phyloP scores from a whole-genome alignment of 192 early-diverging fungal genomes.

The Gryganskiella cystojenkinii region DNA sequence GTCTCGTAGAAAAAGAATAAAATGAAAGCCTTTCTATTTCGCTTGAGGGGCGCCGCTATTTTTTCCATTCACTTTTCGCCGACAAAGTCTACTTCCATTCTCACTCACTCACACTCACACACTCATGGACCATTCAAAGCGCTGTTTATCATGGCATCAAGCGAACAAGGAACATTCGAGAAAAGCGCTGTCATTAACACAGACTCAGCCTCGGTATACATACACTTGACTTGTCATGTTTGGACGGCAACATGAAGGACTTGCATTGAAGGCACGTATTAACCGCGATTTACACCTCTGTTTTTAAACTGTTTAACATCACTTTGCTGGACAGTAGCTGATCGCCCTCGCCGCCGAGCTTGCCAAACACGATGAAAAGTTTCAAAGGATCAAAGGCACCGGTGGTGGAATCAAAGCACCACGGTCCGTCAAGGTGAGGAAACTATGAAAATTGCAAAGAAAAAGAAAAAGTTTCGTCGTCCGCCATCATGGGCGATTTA shows the following conservation, averaged over 20 bases:
- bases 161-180: slow-evolving; percentile 13
- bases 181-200: slow-evolving; percentile 24
- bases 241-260: background rate
- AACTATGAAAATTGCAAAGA: background rate
- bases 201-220: slow-evolving; percentile 31
- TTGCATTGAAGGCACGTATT: background rate
- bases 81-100: no score
- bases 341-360: slow-evolving; percentile 33
- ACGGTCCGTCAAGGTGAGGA: slow-evolving; percentile 29
- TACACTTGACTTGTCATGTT: background rate
- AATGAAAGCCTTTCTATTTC: no score
- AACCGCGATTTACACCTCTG: background rate
- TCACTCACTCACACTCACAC: background rate
- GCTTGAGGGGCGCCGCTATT: no score
- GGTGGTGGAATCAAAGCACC: slow-evolving; percentile 17
- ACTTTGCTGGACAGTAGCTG: slow-evolving; percentile 6
- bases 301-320: background rate
- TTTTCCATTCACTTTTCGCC: no score
- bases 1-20: no score
- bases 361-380: slow-evolving; percentile 44
- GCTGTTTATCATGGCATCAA: slow-evolving; percentile 33
- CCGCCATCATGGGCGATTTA: no score
- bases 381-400: slow-evolving; percentile 13
- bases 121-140: no score
- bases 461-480: background rate